Base-by-base conservation (phyloP, 306 rosid species). In the Trifolium subterraneum region DNA sequence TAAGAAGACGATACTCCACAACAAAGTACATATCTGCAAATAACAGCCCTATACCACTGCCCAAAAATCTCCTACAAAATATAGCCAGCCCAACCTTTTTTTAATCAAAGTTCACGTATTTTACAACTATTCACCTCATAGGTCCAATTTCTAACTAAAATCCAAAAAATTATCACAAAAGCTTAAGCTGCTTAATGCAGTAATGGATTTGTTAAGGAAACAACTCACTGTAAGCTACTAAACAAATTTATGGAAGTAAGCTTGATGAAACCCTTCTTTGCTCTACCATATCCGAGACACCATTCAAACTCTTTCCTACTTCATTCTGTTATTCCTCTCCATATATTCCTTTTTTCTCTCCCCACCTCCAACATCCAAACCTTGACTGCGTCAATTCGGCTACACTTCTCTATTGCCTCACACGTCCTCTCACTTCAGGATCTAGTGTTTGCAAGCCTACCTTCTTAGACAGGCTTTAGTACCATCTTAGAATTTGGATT, bases 11-110 rank as follows among this genome's bases (percentile, higher is more conserved):
- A 60, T 47, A 33, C 35, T 73, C 59, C 39, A 66, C 33, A n/a
- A 66, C 50, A 25, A 67, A 44, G 64, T 60, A 71, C 73, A 58
- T 48, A 56, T 47, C 55, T 47, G 64, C 75, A 58, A 71, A 55
- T 59, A 47, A 25, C 69, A 64, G 29, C 15, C 25, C 19, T 76
- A 56, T 35, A 69, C 3, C 64, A 64, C 58, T 35, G 55, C 59
- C 61, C 56, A 75, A 55, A 33, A 75, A 18, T 52, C 45, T 22
- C 29, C 67, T 47, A 33, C 23, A 25, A 41, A 56, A 68, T 47
- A 47, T 7, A 64, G 72, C 50, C 64, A 75, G 45, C 60, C 48
- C 47, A n/a, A 75, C 64, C 15, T 42, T 11, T 11, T 55, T 70
- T 64, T 44, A 2, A 56, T 22, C 16, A 13, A 52, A 45, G 18